Percentiles rank a stretch among this genome's conserved stretches.
Evolutionary conservation across 2,329 filamentous ascomycete genomes (phyloP).

Genomic region (Talaromyces marneffei): DNA sequence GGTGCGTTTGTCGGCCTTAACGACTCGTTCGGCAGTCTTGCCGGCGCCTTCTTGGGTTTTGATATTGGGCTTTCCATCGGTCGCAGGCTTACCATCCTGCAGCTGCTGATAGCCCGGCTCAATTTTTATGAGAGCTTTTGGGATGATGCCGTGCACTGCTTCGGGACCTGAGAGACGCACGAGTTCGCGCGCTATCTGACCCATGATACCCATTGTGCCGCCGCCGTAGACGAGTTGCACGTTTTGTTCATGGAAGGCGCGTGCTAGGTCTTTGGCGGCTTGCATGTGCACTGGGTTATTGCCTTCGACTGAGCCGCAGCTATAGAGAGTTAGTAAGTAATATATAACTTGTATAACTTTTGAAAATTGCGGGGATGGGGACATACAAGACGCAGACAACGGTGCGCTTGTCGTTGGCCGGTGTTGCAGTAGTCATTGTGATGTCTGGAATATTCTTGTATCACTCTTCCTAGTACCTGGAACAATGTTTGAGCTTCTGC

Average conservation of each 20-base stretch:
- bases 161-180: conserved; percentile 74
- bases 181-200: conserved; percentile 80
- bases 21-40: conserved; percentile 47
- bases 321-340: conserved; percentile 23
- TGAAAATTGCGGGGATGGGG: neutral
- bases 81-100: neutral
- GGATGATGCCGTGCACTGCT: conserved; percentile 89
- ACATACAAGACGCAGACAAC: conserved; percentile 81
- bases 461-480: neutral
- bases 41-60: conserved; percentile 46
- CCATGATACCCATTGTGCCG: conserved; percentile 92
- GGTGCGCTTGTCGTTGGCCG: conserved; percentile 39
- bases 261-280: conserved; percentile 70
- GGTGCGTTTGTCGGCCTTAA: conserved; percentile 30
- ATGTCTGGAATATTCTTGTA: neutral
- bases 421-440: neutral
- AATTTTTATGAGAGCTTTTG: conserved; percentile 71
- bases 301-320: conserved; percentile 76
- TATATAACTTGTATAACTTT: no score
- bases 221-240: conserved; percentile 90
- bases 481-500: neutral
- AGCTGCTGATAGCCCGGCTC: conserved; percentile 46
- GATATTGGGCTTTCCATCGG: conserved; percentile 2
- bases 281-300: conserved; percentile 67
- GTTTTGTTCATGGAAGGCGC: conserved; percentile 66